Evolutionary conservation across 2,329 filamentous ascomycete genomes (phyloP), one percentile per base, ranked within the genome.

Genomic region (Aspergillus unguis): DNA sequence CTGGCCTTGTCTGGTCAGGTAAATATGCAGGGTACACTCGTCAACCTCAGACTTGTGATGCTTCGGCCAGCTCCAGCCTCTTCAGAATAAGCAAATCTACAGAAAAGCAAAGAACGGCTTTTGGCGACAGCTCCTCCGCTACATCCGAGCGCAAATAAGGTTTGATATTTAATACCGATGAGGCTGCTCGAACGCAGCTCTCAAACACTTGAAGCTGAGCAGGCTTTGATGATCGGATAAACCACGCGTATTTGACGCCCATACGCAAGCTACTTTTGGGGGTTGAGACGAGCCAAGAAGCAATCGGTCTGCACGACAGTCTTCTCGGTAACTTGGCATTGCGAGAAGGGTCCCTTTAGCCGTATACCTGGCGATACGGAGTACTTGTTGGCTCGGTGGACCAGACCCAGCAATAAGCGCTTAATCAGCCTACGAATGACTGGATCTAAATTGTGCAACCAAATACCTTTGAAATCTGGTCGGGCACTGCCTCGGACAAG

Each of bases 101-200:
- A 45, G 45, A 45, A 45, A 45, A n/a, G 45, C 38, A 41, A 33
- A 42, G 31, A 4, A 8, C n/a, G n/a, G 31, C 35, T 40, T 36
- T 27, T 17, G 33, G 6, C 37, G 23, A 36, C 35, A 53, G 50
- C 45, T 53, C 41, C 51, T 48, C 51, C 51, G 44, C 46, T 27
- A 44, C 37, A 33, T 33, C 32, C 41, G 31, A 29, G 26, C 11
- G 44, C 28, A 53, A 53, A 49, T 53, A 50, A 50, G 44, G 38
- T 53, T 53, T 53, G 51, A 53, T 53, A 50, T 46, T 49, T 27
- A n/a, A 44, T 41, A 26, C 4, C 38, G 31, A 42, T 29, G 28
- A 23, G 28, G 7, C 37, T n/a, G 26, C 8, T 10, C 3, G n/a
- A 44, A 23, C 11, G 28, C 28, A 7, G 40, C 40, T 44, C 17